These are phyloP conservation scores for Zymoseptoria brevis DNA, from an alignment of 2,329 filamentous ascomycete species.

Conservation along the genomic window DNA sequence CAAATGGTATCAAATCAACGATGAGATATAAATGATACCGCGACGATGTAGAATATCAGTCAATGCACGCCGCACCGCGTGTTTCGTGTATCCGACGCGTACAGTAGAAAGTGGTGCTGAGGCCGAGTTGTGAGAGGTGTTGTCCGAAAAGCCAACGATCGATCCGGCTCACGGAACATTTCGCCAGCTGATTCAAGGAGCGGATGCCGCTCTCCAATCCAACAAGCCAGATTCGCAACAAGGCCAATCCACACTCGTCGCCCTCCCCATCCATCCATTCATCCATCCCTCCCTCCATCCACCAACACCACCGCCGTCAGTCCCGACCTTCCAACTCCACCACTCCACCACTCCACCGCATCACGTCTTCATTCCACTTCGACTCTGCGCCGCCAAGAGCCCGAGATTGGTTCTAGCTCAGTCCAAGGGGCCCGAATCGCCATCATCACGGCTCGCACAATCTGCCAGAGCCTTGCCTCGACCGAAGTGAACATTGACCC, in stretches of 20 bases:
- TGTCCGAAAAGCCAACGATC: not conserved
- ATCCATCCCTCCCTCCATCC: not conserved
- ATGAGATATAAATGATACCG: not conserved
- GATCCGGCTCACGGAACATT: not conserved
- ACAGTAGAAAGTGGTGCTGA: not conserved
- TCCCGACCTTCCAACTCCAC: slow-evolving; percentile 2
- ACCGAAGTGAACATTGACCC: not conserved
- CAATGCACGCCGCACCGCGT: not conserved
- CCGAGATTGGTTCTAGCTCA: not conserved
- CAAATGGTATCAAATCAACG: not conserved
- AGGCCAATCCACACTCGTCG: not conserved
- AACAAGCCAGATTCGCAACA: not conserved
- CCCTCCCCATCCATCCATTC: not conserved
- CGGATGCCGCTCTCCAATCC: not conserved
- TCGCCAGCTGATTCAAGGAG: not conserved
- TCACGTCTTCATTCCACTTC: not conserved
- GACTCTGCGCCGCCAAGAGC: slow-evolving; percentile 2
- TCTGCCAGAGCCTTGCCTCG: not conserved
- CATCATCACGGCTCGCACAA: not conserved
- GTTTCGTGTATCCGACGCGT: not conserved
- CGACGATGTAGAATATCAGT: not conserved
- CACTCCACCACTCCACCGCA: slow-evolving; percentile 3
- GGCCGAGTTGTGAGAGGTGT: not conserved
- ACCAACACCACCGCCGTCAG: slow-evolving; percentile 1
- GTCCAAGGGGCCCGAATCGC: not conserved